These are phyloP conservation scores for Sicyos edulis DNA, from an alignment of 306 rosid genomes.

Conservation along the genomic window DNA sequence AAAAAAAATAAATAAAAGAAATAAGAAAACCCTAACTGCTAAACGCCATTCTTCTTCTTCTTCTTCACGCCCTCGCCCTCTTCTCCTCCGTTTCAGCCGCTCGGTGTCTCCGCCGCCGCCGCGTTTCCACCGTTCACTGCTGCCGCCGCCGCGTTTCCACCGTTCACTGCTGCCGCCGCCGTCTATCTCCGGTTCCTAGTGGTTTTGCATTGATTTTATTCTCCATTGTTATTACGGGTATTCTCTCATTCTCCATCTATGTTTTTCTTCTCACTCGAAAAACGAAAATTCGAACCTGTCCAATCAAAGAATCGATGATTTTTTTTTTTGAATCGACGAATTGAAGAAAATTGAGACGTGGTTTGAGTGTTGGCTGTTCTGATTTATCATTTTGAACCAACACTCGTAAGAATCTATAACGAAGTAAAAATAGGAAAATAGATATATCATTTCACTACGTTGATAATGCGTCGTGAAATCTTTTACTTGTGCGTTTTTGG, in stretches of 20 bases:
- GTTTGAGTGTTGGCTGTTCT: not conserved
- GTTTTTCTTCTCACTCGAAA: not conserved
- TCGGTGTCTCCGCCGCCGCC: not conserved
- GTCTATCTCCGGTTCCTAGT: too few species aligned
- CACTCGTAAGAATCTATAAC: too few species aligned
- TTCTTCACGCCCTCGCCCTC: not conserved
- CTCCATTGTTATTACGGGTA: not conserved
- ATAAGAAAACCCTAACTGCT: not conserved
- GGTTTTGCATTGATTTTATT: not conserved
- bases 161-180: too few species aligned
- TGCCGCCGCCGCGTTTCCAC: too few species aligned
- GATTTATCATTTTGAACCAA: too few species aligned
- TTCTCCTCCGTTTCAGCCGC: not conserved
- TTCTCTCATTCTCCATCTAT: not conserved
- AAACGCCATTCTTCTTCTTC: not conserved
- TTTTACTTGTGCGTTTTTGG: not conserved
- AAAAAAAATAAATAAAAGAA: too few species aligned
- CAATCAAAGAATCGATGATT: not conserved
- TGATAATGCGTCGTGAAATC: not conserved
- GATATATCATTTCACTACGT: too few species aligned
- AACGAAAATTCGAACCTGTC: not conserved
- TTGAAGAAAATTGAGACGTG: not conserved
- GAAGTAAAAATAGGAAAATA: too few species aligned
- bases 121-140: not conserved
- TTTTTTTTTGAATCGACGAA: not conserved